phyloP scores from a whole-genome alignment of 1,284 basidiomycete genomes.

The Boletus sp. region DNA sequence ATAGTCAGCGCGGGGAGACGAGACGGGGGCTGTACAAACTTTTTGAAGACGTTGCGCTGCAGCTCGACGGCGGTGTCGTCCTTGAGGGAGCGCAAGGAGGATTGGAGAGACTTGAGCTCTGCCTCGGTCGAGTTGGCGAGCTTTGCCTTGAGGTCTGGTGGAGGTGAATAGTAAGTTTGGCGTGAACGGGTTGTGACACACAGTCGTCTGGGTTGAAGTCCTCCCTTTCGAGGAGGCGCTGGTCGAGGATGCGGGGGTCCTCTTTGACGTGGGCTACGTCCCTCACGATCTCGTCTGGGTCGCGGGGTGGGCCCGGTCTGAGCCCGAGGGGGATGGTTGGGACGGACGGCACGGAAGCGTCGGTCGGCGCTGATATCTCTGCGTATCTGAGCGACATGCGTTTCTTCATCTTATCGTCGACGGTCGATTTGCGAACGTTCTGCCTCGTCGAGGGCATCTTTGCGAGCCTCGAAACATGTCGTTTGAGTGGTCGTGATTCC shows the following conservation, averaged over 20 bases:
- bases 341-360: slow-evolving; percentile 53
- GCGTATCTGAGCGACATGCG: slow-evolving; percentile 91
- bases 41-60: slow-evolving; percentile 88
- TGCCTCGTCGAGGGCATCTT: slow-evolving; percentile 39
- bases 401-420: slow-evolving; percentile 94
- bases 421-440: slow-evolving; percentile 66
- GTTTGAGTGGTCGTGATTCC: slow-evolving; percentile 45
- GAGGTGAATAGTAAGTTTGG: neutral
- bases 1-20: slow-evolving; percentile 3
- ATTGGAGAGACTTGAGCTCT: slow-evolving; percentile 73
- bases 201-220: slow-evolving; percentile 83
- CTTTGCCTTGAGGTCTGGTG: slow-evolving; percentile 70
- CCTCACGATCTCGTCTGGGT: slow-evolving; percentile 49
- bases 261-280: slow-evolving; percentile 48
- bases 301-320: slow-evolving; percentile 38
- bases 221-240: slow-evolving; percentile 74
- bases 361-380: slow-evolving; percentile 71
- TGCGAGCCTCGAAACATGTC: slow-evolving; percentile 45
- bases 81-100: slow-evolving; percentile 64
- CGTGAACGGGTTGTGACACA: slow-evolving; percentile 43
- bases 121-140: slow-evolving; percentile 81
- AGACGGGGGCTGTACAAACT: slow-evolving; percentile 50
- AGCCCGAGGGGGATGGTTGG: slow-evolving; percentile 60
- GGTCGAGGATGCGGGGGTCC: slow-evolving; percentile 46
- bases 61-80: slow-evolving; percentile 72